phyloP scores from a whole-genome alignment of 2,329 filamentous ascomycete genomes.

The Beauveria brongniartii region DNA sequence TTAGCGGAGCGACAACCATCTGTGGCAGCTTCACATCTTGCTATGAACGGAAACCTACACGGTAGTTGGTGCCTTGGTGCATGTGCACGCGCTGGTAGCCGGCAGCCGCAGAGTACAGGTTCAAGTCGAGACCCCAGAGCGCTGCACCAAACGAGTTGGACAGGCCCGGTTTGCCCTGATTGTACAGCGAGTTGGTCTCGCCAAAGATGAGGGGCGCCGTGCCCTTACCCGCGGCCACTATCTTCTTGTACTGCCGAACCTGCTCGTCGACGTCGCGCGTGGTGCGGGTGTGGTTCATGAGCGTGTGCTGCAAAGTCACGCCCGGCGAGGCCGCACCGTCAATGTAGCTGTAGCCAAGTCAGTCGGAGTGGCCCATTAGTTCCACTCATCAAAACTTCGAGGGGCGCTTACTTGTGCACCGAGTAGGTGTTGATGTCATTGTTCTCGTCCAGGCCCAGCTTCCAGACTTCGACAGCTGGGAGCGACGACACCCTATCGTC shows the following conservation, averaged over 20 bases:
- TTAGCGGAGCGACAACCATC: background rate
- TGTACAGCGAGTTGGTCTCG: constrained; percentile 55
- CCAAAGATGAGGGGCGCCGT: constrained; percentile 29
- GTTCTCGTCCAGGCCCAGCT: constrained; percentile 40
- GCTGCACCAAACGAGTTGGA: constrained; percentile 59
- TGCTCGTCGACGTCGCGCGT: constrained; percentile 39
- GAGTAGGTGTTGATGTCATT: constrained; percentile 43
- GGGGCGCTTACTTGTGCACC: constrained; percentile 40
- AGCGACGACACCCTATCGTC: constrained; percentile 42
- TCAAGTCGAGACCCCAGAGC: constrained; percentile 57
- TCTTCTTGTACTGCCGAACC: constrained; percentile 34
- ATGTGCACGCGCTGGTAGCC: constrained; percentile 52
- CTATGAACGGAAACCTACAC: constrained; percentile 22
- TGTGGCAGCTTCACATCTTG: too few relatives aligned
- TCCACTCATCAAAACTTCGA: too few relatives aligned
- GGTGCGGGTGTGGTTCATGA: constrained; percentile 55
- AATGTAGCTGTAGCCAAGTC: constrained; percentile 45
- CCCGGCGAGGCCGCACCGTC: constrained; percentile 47
- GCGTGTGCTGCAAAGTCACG: constrained; percentile 50
- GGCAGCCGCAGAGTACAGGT: constrained; percentile 46
- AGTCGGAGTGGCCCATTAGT: background rate
- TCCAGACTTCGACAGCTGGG: constrained; percentile 40
- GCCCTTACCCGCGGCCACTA: constrained; percentile 19
- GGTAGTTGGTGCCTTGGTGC: constrained; percentile 57
- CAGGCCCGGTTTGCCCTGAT: constrained; percentile 51